These are phyloP conservation scores for Pterocarpus santalinus DNA, from an alignment of 306 rosid species.

Conservation along the genomic window DNA sequence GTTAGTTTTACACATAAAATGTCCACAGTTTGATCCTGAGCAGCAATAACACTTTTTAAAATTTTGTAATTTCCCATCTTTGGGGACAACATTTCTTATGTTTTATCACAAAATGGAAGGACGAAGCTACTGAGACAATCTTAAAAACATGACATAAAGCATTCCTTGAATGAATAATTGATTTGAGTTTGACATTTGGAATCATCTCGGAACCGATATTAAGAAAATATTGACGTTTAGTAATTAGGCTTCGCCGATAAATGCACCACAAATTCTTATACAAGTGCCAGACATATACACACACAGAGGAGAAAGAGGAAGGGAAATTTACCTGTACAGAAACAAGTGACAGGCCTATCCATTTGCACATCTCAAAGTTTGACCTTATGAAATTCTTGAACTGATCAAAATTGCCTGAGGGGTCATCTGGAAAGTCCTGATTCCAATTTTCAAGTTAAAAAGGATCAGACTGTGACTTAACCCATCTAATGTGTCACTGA, in stretches of 20 bases:
- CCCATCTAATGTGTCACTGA: slow-evolving; percentile 20
- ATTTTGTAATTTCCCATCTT: neutral
- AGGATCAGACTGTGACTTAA: slow-evolving; percentile 30
- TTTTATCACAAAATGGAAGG: slow-evolving; percentile 9
- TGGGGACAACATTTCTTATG: slow-evolving; percentile 12
- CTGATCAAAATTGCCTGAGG: slow-evolving; percentile 69
- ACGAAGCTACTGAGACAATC: slow-evolving; percentile 24
- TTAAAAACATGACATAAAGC: slow-evolving; percentile 13
- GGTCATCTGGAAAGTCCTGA: slow-evolving; percentile 88
- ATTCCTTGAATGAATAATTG: neutral
- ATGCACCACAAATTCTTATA: slow-evolving; percentile 4
- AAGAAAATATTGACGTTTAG: neutral
- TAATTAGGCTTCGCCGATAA: slow-evolving; percentile 12
- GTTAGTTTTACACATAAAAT: slow-evolving; percentile 61
- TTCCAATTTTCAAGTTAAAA: slow-evolving; percentile 40
- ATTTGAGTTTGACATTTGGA: slow-evolving; percentile 18
- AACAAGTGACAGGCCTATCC: slow-evolving; percentile 73
- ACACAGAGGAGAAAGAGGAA: slow-evolving; percentile 24
- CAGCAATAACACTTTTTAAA: neutral
- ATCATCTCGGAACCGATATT: slow-evolving; percentile 6
- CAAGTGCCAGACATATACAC: slow-evolving; percentile 3
- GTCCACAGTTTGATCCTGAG: slow-evolving; percentile 42
- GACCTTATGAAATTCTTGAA: slow-evolving; percentile 70
- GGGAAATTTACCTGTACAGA: slow-evolving; percentile 67
- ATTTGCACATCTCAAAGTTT: slow-evolving; percentile 77